These are phyloP conservation scores for Phytophthora constricta DNA, from an alignment of 352 stramenopile species.

Conservation along the genomic window DNA sequence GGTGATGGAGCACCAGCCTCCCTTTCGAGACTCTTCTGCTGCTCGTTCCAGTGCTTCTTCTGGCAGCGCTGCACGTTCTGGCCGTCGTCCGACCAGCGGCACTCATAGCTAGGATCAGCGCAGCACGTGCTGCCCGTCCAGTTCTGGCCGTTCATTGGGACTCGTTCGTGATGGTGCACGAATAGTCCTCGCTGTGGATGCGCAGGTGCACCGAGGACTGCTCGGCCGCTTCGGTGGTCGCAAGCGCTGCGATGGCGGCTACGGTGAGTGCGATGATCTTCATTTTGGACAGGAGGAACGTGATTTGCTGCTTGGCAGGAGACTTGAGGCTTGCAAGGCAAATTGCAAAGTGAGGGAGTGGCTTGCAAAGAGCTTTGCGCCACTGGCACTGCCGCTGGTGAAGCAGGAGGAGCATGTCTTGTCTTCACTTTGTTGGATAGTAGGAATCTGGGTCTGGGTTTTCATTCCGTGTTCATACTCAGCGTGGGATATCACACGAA, in stretches of 20 bases:
- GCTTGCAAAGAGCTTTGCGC: not conserved
- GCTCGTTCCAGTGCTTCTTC: conserved; percentile 31
- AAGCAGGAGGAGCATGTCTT: not conserved
- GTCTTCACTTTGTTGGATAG: not conserved
- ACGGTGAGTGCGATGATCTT: conserved; percentile 19
- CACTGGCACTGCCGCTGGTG: not conserved
- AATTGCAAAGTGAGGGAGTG: conserved; percentile 27
- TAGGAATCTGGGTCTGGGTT: not conserved
- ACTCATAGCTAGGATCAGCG: conserved; percentile 41
- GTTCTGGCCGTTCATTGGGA: conserved; percentile 48
- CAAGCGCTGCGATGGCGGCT: not conserved
- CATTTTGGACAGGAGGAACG: conserved; percentile 9
- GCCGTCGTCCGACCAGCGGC: conserved; percentile 39
- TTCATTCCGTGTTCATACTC: too few relatives aligned
- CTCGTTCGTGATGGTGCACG: conserved; percentile 42
- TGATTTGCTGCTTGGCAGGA: not conserved
- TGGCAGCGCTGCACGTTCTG: conserved; percentile 42
- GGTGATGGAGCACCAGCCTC: conserved; percentile 33
- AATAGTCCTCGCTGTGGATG: conserved; percentile 17
- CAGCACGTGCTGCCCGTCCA: conserved; percentile 46
- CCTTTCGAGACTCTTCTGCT: conserved; percentile 16
- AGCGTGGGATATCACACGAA: not conserved
- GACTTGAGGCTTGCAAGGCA: conserved; percentile 15
- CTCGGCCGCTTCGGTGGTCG: conserved; percentile 16
- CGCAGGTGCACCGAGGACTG: conserved; percentile 20